Evolutionary conservation across 2,329 filamentous ascomycete species (phyloP).

Genomic region (Fusarium sp.): DNA sequence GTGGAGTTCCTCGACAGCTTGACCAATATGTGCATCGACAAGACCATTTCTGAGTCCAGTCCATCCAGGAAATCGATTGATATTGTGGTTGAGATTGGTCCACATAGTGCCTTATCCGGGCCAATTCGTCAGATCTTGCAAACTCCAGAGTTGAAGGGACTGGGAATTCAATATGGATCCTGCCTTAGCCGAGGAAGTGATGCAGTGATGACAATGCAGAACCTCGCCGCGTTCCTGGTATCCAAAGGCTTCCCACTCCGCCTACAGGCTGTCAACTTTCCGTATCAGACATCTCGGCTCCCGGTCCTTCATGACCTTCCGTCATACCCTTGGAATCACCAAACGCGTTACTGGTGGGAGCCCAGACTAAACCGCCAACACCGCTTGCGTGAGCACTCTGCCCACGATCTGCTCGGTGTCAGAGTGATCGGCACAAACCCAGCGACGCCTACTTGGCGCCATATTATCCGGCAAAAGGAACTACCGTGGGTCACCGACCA

Average conservation of each 20-base stretch:
- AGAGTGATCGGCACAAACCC: not conserved
- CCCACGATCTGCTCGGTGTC: not conserved
- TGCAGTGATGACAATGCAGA: not conserved
- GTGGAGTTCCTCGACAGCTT: not conserved
- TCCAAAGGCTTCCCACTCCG: not conserved
- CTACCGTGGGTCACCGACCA: not conserved
- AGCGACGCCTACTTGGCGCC: not conserved
- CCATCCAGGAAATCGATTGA: not conserved
- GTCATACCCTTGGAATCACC: not conserved
- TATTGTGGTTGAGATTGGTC: not conserved
- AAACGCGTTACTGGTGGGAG: not conserved
- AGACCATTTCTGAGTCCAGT: not conserved
- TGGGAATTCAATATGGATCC: not conserved
- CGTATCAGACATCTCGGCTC: not conserved
- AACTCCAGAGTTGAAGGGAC: not conserved
- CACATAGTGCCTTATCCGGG: not conserved
- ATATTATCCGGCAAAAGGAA: not conserved
- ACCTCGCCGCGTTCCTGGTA: not conserved
- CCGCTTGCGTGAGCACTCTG: not conserved
- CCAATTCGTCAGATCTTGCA: not conserved
- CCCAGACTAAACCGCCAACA: not conserved
- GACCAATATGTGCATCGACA: not conserved
- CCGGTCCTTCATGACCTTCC: not conserved
- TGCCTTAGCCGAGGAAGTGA: not conserved
- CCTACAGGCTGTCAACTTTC: not conserved